Percentiles rank a stretch among this genome's conserved stretches.
These are phyloP conservation scores for Cryptomeria japonica DNA, from an alignment of 75 land plant species.

Conservation along the genomic window DNA sequence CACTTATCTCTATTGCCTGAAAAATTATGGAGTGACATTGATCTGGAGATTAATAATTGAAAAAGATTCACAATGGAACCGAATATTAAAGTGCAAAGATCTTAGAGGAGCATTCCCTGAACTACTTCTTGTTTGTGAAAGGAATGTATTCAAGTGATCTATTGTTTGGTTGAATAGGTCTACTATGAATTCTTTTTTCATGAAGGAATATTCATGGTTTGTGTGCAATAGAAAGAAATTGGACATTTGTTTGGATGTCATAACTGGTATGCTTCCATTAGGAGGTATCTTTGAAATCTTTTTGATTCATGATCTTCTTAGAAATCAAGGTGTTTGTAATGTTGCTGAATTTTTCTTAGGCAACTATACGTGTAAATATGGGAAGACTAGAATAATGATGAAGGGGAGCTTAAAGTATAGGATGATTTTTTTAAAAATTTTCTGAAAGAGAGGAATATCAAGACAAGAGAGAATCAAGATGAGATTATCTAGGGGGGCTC, in stretches of 20 bases:
- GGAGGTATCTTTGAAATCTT: neutral
- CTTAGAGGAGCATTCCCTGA: neutral
- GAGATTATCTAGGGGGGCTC: neutral
- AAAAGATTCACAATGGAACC: neutral
- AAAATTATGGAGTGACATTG: neutral
- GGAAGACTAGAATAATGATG: neutral
- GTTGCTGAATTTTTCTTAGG: neutral
- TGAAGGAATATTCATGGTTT: neutral
- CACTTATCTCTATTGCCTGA: neutral
- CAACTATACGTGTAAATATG: neutral
- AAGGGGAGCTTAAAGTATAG: neutral
- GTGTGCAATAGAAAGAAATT: neutral
- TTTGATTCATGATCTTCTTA: neutral
- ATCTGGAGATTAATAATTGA: neutral
- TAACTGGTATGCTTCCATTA: neutral
- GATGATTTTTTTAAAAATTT: neutral
- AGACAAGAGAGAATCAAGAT: neutral
- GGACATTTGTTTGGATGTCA: neutral
- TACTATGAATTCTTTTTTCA: neutral
- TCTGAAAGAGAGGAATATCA: neutral
- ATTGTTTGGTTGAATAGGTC: neutral
- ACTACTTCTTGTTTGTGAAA: no score
- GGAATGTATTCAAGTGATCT: neutral
- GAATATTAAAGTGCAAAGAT: neutral
- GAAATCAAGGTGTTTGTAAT: neutral